Evolutionary conservation across 768 basidiomycete species (phyloP), one percentile per base, ranked within the genome.

Genomic region (Rhodotorula babjevae): DNA sequence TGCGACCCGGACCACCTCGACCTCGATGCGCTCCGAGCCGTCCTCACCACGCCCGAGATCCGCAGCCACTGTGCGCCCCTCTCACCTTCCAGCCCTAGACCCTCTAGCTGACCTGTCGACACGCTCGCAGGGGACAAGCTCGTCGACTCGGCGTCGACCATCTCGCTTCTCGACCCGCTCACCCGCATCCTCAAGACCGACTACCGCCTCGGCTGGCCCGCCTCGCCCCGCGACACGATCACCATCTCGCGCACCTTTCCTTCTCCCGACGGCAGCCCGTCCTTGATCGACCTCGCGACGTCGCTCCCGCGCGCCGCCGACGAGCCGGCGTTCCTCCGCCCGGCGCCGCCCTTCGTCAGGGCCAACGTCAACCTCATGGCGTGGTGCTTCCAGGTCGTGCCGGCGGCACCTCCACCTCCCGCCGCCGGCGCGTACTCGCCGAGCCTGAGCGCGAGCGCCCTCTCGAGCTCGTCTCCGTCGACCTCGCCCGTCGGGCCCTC

Each of bases 201-300:
- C 74, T 97, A 92, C 80, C 88, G 88, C 14, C 82, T 99, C 18
- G 95, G 95, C 2, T 99, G 95, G 95, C 95, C 95, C 68, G 93
- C 93, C 68, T 95, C 92, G 79, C 95, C 95, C 8, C 85, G 95
- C 76, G 95, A 99, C 78, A 88, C 93, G 23, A 89, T 99, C 56
- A 95, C 92, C 25, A 94, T 99, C 77, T 91, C 92, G 58, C 87
- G 91, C 71, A 87, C 91, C 50, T 88, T 90, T 78, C 85, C 88
- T 74, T 92, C 96, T 80, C 80, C 88, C 42, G 12, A 46, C 29
- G 25, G 40, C 21, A 46, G 44, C 44, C 27, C 52, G 21, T 61
- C 61, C 58, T 64, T 71, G 65, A 87, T 97, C 82, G 90, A 93
- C 81, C 88, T 97, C 70, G 88, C 93, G 6, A 94, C 93, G 15